A percentile compares a stretch with the other conserved stretches of the same genome.
phyloP scores from a whole-genome alignment of 257 asterid species.

The Capsicum pubescens region DNA sequence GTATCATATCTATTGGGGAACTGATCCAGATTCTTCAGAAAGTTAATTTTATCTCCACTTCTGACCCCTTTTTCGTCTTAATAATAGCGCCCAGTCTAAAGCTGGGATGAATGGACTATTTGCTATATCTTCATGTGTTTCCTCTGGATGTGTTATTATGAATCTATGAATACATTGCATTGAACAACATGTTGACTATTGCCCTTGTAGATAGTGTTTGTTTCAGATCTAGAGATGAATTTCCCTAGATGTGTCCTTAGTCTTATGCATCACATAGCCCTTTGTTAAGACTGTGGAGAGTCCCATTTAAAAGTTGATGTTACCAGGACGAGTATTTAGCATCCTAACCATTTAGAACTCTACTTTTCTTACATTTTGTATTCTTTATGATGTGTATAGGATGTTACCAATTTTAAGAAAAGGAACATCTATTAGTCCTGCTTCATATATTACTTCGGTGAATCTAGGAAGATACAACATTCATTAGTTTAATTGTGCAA shows the following conservation, averaged over 20 bases:
- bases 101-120: slow-evolving; percentile 2
- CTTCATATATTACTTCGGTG: neutral
- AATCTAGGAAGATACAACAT: neutral
- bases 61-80: neutral
- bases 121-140: neutral
- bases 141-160: neutral
- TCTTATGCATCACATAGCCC: neutral
- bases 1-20: neutral
- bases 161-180: neutral
- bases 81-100: slow-evolving; percentile 12
- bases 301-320: neutral
- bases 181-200: neutral
- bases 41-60: slow-evolving; percentile 23
- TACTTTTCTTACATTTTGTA: slow-evolving; percentile 6
- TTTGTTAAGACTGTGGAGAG: neutral
- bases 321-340: neutral
- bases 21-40: neutral
- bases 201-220: neutral
- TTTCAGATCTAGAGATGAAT: slow-evolving; percentile 1
- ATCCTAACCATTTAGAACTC: slow-evolving; percentile 14
- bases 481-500: neutral
- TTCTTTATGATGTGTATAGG: neutral
- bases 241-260: neutral
- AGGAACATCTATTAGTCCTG: neutral
- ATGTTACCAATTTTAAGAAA: no score